phyloP scores from a whole-genome alignment of 1,139 yeast species.

The Magnusiomyces suaveolens region DNA sequence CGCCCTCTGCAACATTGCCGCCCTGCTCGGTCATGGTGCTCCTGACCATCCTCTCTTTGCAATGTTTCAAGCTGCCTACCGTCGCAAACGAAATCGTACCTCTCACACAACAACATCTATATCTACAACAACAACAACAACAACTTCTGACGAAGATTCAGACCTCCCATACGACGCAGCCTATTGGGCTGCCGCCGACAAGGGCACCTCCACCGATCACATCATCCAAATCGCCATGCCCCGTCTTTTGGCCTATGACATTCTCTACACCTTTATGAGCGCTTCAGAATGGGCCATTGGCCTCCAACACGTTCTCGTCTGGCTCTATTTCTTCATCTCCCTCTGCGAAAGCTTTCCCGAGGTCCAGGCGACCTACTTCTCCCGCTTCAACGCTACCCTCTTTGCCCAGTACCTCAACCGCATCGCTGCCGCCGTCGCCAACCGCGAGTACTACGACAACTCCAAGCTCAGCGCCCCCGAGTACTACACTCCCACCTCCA shows the following conservation, averaged over 20 bases:
- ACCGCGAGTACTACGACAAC: not conserved
- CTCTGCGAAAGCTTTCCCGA: constrained; percentile 16
- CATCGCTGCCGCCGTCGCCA: constrained; percentile 1
- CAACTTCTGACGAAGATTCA: not conserved
- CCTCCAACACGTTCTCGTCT: constrained; percentile 21
- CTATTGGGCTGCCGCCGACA: constrained; percentile 1
- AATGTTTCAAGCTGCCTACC: not conserved
- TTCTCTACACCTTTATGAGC: constrained; percentile 14
- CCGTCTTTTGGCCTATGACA: constrained; percentile 13
- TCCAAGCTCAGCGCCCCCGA: not conserved
- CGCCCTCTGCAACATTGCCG: constrained; percentile 25
- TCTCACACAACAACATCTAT: not conserved
- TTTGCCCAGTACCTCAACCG: constrained; percentile 6
- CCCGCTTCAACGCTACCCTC: constrained; percentile 15
- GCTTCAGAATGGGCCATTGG: constrained; percentile 13
- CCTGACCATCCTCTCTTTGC: constrained; percentile 2
- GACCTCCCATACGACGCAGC: not conserved
- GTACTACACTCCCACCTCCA: not conserved
- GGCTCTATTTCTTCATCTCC: constrained; percentile 22
- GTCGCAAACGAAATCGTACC: not conserved
- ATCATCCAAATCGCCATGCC: constrained; percentile 8
- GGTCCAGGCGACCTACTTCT: constrained; percentile 10
- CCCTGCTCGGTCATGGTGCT: constrained; percentile 23
- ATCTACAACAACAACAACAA: constrained; percentile 2
- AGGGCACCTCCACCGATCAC: not conserved